Evolutionary conservation across 2,329 filamentous ascomycete species (phyloP), one percentile per base, ranked within the genome.

Genomic region (Colletotrichum magnum): DNA sequence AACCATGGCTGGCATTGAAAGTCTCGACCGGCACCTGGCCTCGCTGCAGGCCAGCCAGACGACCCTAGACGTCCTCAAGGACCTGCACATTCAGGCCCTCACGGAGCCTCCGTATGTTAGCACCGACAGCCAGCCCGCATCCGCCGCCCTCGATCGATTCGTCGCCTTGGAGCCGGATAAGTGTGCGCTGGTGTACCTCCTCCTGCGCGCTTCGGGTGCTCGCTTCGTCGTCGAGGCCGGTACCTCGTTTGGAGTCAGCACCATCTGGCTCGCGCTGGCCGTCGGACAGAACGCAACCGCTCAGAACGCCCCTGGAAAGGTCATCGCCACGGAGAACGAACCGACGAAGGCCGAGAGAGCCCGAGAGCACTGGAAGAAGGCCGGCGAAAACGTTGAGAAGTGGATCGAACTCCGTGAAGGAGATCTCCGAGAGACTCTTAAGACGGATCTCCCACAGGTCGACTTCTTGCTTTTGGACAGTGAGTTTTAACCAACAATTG

Each of bases 261-360:
- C 89, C 0, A 88, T 91, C 52, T 91, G 90, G 68, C 82, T 91
- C 2, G 87, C 88, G 0, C 79, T 90, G 2, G 89, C 88, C 0
- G 86, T 87, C 0, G 81, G 81, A 0, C 81, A 86, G 63, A 89
- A 87, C 66, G 80, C 79, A 0, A 73, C 72, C 1, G 43, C 65
- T 15, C 48, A 64, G 26, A 32, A 45, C 2, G 59, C 58, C 6
- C 48, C 43, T 2, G 85, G 82, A 0, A 82, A 72, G 47, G 88
- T 91, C 0, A 86, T 91, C 73, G 89, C 84, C 0, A 91, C 89
- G 0, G 89, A 91, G 76, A 85, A 89, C 28, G 89, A 91, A 74
- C 74, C 79, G 0, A 75, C 73, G 6, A 91, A 91, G 76, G 87
- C 87, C 0, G 78, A 72, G 3, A 77, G 75, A 57, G 89, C 89